Conservation (phyloP, 1,139 yeast species). For the Saccharomyces hybrid region DNA sequence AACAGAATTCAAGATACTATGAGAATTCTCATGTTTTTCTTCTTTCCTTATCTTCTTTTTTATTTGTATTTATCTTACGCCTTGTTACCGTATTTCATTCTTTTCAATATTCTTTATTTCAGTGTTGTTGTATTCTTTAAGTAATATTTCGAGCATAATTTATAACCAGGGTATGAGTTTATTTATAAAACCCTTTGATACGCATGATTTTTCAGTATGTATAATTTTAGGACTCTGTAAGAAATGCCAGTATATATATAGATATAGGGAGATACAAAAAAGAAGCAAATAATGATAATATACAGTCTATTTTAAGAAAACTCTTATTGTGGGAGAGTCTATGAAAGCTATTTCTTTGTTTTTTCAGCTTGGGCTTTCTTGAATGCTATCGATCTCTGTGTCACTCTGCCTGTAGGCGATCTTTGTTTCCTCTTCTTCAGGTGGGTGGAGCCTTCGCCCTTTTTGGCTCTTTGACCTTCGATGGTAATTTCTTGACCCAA, state of each 20-base stretch:
- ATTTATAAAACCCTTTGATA: not conserved
- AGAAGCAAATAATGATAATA: not conserved
- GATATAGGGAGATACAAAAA: slow-evolving; percentile 4
- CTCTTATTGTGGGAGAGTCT: not conserved
- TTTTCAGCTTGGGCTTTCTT: slow-evolving; percentile 16
- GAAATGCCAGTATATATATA: not conserved
- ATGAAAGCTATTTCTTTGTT: not conserved
- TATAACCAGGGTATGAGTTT: not conserved
- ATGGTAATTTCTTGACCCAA: slow-evolving; percentile 44
- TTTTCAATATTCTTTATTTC: not conserved
- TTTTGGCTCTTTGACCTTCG: slow-evolving; percentile 80
- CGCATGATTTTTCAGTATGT: not conserved
- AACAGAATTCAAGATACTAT: slow-evolving; percentile 54
- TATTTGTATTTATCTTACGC: slow-evolving; percentile 1
- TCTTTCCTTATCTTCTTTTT: not conserved
- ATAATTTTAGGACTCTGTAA: not conserved
- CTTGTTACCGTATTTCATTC: slow-evolving; percentile 5
- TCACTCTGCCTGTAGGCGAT: slow-evolving; percentile 39
- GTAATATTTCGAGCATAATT: not conserved
- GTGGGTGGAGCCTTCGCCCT: slow-evolving; percentile 53
- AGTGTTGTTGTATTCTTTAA: not conserved
- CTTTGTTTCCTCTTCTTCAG: slow-evolving; percentile 58
- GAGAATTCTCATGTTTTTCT: not conserved
- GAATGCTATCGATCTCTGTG: slow-evolving; percentile 32
- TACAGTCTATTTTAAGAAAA: not conserved